A percentile compares a stretch with the other conserved stretches of the same genome.
These are phyloP conservation scores for Amphibolis antarctica DNA, from an alignment of 106 monocot species.

Conservation along the genomic window DNA sequence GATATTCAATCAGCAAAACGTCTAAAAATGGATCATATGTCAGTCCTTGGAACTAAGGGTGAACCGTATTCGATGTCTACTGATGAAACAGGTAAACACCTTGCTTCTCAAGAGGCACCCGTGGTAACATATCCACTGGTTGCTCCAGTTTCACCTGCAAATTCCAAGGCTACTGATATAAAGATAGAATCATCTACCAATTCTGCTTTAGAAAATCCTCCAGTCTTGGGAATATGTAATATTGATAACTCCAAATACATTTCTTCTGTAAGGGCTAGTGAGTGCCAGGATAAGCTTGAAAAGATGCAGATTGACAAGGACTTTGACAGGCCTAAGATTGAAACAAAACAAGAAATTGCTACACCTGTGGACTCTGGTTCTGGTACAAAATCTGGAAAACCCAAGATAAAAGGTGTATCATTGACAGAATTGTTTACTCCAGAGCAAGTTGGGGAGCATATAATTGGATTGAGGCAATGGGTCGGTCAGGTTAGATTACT, in stretches of 20 bases:
- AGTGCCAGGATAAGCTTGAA: slow-evolving; percentile 34
- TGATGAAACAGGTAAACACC: slow-evolving; percentile 18
- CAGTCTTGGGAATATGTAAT: not conserved
- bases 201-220: slow-evolving; percentile 14
- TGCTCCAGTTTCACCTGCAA: slow-evolving; percentile 10
- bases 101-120: slow-evolving; percentile 21
- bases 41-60: slow-evolving; percentile 20
- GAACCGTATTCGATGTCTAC: slow-evolving; percentile 36
- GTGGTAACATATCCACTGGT: slow-evolving; percentile 15
- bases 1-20: slow-evolving; percentile 46
- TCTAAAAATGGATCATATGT: slow-evolving; percentile 38
- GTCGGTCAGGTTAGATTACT: slow-evolving; percentile 74
- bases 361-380: slow-evolving; percentile 29
- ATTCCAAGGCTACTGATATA: slow-evolving; percentile 29
- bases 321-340: slow-evolving; percentile 22
- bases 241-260: slow-evolving; percentile 14
- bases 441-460: slow-evolving; percentile 87
- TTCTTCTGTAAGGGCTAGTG: not conserved
- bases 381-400: slow-evolving; percentile 86
- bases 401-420: slow-evolving; percentile 99
- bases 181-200: slow-evolving; percentile 31
- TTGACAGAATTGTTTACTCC: slow-evolving; percentile 92
- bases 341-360: slow-evolving; percentile 44
- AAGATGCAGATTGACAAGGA: slow-evolving; percentile 30
- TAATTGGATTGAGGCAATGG: slow-evolving; percentile 75